Evolutionary conservation across 495 filamentous ascomycete species (phyloP), one percentile per base, ranked within the genome.

Genomic region (Podospora tetraspora): DNA sequence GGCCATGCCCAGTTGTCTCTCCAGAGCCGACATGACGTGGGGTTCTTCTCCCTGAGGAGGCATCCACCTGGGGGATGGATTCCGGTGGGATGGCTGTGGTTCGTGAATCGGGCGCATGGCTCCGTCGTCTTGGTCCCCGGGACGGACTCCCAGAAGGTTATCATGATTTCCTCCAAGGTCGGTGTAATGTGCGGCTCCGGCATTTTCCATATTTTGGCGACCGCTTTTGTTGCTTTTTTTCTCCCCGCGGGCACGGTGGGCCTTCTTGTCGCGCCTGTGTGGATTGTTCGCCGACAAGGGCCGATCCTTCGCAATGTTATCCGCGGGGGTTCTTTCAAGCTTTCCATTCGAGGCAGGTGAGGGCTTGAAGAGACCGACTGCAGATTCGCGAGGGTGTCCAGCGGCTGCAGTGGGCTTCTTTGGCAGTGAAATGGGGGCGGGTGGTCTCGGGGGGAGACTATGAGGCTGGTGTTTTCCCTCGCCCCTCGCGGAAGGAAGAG

Each of bases 11-110:
- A 73, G 70, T 32, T 72, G 69, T 32, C 69, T 71, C 61, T 77
- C 75, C 19, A 72, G 56, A 9, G 73, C 75, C 19, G 66, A 70
- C 57, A 71, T 56, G 19, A 75, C 12, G 23, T 67, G 59, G 4
- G 63, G 43, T 11, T 65, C 71, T 63, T 69, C 67, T 19, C n/a
- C 43, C 19, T 52, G 43, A 3, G 43, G 43, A n/a, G 16, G 43
- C 43, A 52, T 52, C 43, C 43, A 52, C 43, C 16, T n/a, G 43
- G 43, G 19, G 6, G 43, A 52, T 19, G 43, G 43, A 19, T n/a
- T 52, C 9, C 43, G 43, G 19, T 8, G 19, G 6, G 16, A n/a
- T n/a, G 16, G 43, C 8, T 52, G 43, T 3, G 5, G 16, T n/a
- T 52, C 43, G 43, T 52, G 43, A 1, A 52, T 19, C 19, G 43